Conservation (phyloP, 805 yeast species). For the Wickerhamiella musiphila region DNA sequence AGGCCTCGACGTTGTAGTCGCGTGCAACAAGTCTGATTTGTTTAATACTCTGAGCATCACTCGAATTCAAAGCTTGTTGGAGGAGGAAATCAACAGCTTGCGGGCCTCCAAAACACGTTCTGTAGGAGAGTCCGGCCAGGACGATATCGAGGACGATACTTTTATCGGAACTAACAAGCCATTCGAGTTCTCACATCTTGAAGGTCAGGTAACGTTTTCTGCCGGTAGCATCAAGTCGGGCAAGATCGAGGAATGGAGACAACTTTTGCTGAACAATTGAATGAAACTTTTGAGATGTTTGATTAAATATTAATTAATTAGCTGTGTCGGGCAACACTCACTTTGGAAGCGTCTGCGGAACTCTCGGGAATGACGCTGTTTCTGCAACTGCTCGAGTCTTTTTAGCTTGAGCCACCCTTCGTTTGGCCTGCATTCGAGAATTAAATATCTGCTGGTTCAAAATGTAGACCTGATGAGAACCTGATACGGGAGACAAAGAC, state of each 20-base stretch:
- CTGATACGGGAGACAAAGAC: neutral
- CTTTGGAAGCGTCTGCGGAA: slow-evolving; percentile 16
- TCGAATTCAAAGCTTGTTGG: slow-evolving; percentile 43
- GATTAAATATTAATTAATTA: too few species aligned
- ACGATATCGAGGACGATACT: slow-evolving; percentile 28
- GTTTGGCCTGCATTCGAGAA: slow-evolving; percentile 22
- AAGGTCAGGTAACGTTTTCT: slow-evolving; percentile 41
- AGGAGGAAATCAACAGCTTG: slow-evolving; percentile 41
- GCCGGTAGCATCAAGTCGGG: slow-evolving; percentile 55
- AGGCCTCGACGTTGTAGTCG: slow-evolving; percentile 53
- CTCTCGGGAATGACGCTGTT: slow-evolving; percentile 22
- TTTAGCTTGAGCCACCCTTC: slow-evolving; percentile 17
- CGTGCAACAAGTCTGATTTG: slow-evolving; percentile 71
- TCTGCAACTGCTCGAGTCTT: slow-evolving; percentile 18
- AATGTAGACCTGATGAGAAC: slow-evolving; percentile 4
- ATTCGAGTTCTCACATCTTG: slow-evolving; percentile 52
- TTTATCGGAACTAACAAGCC: slow-evolving; percentile 25
- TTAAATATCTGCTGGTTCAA: slow-evolving; percentile 28
- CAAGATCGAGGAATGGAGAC: slow-evolving; percentile 38
- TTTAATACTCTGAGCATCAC: slow-evolving; percentile 63
- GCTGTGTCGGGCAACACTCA: neutral
- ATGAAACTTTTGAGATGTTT: neutral
- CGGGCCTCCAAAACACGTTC: slow-evolving; percentile 32
- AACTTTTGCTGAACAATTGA: neutral
- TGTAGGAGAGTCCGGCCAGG: slow-evolving; percentile 27